These are phyloP conservation scores for Stropharia rugosoannulata DNA, from an alignment of 768 basidiomycete genomes.

Conservation along the genomic window DNA sequence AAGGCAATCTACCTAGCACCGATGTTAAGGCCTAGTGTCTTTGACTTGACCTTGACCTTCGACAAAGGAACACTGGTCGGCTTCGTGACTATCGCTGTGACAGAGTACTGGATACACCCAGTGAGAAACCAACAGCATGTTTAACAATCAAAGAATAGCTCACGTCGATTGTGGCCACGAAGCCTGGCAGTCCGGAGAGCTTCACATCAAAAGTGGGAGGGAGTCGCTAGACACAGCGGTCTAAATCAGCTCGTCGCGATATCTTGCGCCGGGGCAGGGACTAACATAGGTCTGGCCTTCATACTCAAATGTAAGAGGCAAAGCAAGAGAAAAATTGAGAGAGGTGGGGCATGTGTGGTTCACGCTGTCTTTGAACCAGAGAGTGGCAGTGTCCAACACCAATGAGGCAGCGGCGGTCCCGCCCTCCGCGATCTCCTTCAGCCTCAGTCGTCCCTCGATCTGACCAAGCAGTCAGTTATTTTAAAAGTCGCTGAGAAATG, in stretches of 20 bases:
- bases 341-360: conserved; percentile 48
- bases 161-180: conserved; percentile 60
- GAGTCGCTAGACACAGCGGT: conserved; percentile 43
- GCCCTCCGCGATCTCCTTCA: conserved; percentile 69
- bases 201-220: conserved; percentile 72
- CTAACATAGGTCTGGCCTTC: conserved; percentile 61
- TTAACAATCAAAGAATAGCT: conserved; percentile 5
- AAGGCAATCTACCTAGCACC: conserved; percentile 47
- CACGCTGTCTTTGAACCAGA: conserved; percentile 56
- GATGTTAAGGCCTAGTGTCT: conserved; percentile 49
- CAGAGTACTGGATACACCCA: conserved; percentile 44
- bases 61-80: conserved; percentile 40
- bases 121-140: background rate
- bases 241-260: background rate
- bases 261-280: conserved; percentile 14
- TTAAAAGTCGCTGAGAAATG: conserved; percentile 7
- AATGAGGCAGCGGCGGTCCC: conserved; percentile 53
- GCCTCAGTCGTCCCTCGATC: conserved; percentile 59
- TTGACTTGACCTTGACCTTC: conserved; percentile 56
- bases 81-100: conserved; percentile 52
- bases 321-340: conserved; percentile 50
- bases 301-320: conserved; percentile 59
- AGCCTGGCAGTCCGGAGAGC: conserved; percentile 71
- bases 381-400: conserved; percentile 46
- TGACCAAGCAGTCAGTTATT: conserved; percentile 20